A percentile compares a stretch with the other conserved stretches of the same genome.
Evolutionary conservation across 2,329 filamentous ascomycete genomes (phyloP).

Genomic region (Colletotrichum destructivum): DNA sequence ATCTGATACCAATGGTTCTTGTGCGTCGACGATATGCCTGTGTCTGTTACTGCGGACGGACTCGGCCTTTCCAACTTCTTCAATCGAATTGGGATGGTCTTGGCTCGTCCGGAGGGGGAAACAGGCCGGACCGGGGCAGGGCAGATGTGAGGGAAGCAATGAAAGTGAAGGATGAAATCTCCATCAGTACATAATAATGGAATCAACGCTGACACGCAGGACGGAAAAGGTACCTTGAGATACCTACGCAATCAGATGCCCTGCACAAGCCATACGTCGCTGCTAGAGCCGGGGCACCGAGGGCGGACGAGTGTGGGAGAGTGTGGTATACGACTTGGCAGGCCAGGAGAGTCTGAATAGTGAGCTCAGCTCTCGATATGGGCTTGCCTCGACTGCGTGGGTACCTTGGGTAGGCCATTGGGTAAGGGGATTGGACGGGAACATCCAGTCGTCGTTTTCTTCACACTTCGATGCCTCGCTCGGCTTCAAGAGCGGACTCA

Average conservation of each 20-base stretch:
- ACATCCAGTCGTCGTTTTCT: neutral
- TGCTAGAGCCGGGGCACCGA: neutral
- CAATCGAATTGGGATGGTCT: slow-evolving; percentile 17
- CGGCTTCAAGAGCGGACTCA: neutral
- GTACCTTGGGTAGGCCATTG: neutral
- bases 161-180: neutral
- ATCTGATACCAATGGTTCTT: slow-evolving; percentile 29
- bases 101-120: slow-evolving; percentile 28
- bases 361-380: neutral
- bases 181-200: no score
- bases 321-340: neutral
- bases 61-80: slow-evolving; percentile 23
- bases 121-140: slow-evolving; percentile 11
- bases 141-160: neutral
- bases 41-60: slow-evolving; percentile 24
- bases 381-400: neutral
- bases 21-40: neutral
- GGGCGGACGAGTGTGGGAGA: no score
- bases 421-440: neutral
- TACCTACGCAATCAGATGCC: neutral
- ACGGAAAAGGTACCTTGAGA: neutral
- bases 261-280: neutral
- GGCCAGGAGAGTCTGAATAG: neutral
- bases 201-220: neutral
- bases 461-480: neutral